phyloP scores from a whole-genome alignment of 495 filamentous ascomycete species.

The Platismatia glauca region DNA sequence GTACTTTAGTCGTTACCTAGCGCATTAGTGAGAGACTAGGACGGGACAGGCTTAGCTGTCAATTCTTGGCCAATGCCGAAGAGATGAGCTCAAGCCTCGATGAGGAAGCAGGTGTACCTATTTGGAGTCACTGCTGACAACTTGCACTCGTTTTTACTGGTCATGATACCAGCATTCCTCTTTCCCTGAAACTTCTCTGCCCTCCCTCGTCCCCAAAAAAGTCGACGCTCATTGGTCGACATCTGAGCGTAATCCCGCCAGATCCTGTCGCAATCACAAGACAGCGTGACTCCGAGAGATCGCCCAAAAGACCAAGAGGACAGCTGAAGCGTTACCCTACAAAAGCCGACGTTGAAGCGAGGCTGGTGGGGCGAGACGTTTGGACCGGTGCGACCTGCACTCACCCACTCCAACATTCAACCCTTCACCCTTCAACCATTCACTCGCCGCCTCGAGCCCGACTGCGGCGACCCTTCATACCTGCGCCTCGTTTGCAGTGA shows the following conservation, averaged over 20 bases:
- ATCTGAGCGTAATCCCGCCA: slow-evolving; percentile 6
- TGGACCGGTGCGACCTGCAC: neutral
- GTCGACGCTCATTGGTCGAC: neutral
- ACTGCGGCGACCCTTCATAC: slow-evolving; percentile 14
- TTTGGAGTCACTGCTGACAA: slow-evolving; percentile 4
- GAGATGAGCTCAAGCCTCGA: slow-evolving; percentile 6
- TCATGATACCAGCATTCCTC: neutral
- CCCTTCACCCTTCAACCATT: neutral
- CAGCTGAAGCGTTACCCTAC: neutral
- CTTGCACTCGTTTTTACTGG: neutral
- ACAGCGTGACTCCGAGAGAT: slow-evolving; percentile 2
- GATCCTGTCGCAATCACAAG: slow-evolving; percentile 15
- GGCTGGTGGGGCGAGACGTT: slow-evolving; percentile 9
- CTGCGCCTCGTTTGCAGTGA: slow-evolving; percentile 16
- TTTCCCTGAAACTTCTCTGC: neutral
- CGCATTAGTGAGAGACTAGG: neutral
- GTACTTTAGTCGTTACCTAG: neutral
- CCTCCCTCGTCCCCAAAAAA: neutral
- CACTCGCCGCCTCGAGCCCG: neutral
- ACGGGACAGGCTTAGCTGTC: neutral
- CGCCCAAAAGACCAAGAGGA: neutral
- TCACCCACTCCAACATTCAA: neutral
- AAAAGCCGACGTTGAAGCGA: neutral
- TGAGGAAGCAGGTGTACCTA: slow-evolving; percentile 1
- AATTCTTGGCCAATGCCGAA: slow-evolving; percentile 1